phyloP scores from a whole-genome alignment of 2,329 filamentous ascomycete species.

The Monosporascus cannonballus region DNA sequence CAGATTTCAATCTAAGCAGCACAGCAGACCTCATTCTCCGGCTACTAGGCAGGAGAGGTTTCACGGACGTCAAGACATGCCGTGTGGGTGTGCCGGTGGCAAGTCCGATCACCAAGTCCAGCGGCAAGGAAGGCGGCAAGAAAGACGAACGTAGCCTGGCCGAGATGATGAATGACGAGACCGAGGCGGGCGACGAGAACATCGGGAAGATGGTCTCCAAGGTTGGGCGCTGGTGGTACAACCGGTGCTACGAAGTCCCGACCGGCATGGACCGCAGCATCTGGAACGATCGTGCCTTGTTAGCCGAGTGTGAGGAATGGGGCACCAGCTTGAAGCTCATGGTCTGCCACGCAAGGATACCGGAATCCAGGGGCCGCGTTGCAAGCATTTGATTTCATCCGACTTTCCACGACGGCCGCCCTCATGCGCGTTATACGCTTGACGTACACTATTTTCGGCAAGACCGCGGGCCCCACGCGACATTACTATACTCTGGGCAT shows the following conservation, averaged over 20 bases:
- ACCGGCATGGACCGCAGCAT: slow-evolving; percentile 57
- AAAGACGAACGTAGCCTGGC: slow-evolving; percentile 53
- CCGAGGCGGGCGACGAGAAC: slow-evolving; percentile 68
- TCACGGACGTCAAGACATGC: slow-evolving; percentile 67
- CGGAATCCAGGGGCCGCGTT: slow-evolving; percentile 42
- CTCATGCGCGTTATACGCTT: background rate
- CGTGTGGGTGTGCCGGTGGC: slow-evolving; percentile 72
- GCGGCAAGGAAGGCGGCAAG: slow-evolving; percentile 23
- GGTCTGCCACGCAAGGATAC: slow-evolving; percentile 86
- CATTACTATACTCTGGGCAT: background rate
- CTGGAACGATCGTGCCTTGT: slow-evolving; percentile 68
- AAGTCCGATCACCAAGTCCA: slow-evolving; percentile 35
- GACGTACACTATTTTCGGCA: background rate
- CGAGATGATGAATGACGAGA: slow-evolving; percentile 67
- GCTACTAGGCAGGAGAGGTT: slow-evolving; percentile 62
- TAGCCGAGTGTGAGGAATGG: slow-evolving; percentile 80
- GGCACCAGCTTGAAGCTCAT: slow-evolving; percentile 84
- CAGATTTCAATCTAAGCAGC: slow-evolving; percentile 54
- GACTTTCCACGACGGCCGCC: background rate
- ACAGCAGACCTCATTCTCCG: slow-evolving; percentile 57
- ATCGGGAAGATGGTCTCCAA: slow-evolving; percentile 90
- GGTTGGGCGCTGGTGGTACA: slow-evolving; percentile 96
- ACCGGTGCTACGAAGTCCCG: slow-evolving; percentile 76
- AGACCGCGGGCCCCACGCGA: background rate
- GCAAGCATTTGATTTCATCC: slow-evolving; percentile 38